Percentiles rank a stretch among this genome's conserved stretches.
These are phyloP conservation scores for Euphorbia lathyris DNA, from an alignment of 345 rosid genomes.

Conservation along the genomic window DNA sequence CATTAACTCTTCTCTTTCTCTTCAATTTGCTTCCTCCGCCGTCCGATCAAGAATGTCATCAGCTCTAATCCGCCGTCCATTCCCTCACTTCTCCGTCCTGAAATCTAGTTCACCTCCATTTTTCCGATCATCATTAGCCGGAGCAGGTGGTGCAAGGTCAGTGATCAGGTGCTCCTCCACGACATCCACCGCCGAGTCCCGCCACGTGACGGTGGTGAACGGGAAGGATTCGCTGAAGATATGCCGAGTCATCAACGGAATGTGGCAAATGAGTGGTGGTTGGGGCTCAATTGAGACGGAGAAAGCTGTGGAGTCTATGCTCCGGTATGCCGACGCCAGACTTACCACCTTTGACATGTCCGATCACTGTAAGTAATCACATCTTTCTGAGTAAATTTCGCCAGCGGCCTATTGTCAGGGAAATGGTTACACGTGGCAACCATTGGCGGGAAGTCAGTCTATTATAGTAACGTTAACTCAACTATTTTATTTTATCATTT, in stretches of 20 bases:
- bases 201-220: not conserved
- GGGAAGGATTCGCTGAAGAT: not conserved
- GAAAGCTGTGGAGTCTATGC: not conserved
- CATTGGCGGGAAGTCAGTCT: too few relatives aligned
- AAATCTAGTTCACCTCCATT: not conserved
- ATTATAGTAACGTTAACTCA: too few relatives aligned
- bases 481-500: too few relatives aligned
- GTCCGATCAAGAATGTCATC: too few relatives aligned
- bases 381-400: not conserved
- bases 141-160: not conserved
- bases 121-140: not conserved
- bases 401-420: too few relatives aligned
- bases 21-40: too few relatives aligned
- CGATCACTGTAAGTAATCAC: not conserved
- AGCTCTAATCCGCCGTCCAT: too few relatives aligned
- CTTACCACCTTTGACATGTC: slow-evolving; percentile 3
- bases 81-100: not conserved
- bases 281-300: not conserved
- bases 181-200: not conserved
- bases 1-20: too few relatives aligned
- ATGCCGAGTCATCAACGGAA: not conserved
- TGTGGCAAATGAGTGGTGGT: not conserved
- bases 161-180: not conserved
- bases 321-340: not conserved
- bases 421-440: too few relatives aligned